Evolutionary conservation across 495 filamentous ascomycete genomes (phyloP).

Genomic region (Bombardia bombarda): DNA sequence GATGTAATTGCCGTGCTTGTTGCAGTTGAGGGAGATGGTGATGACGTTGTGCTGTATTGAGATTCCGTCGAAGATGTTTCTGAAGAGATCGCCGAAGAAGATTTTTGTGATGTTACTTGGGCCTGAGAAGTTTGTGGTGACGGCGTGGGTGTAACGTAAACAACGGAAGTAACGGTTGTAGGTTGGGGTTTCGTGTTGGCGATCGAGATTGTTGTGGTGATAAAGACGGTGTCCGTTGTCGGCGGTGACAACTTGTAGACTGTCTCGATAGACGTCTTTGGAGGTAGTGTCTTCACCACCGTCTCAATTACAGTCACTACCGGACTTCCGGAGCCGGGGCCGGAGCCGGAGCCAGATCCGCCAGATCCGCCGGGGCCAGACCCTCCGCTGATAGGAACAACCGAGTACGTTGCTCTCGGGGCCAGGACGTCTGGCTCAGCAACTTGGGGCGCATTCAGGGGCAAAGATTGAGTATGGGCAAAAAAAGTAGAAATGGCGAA

Average conservation of each 20-base stretch:
- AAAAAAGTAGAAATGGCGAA: constrained; percentile 3
- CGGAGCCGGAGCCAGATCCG: constrained; percentile 12
- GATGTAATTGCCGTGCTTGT: neutral
- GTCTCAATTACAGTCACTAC: constrained; percentile 13
- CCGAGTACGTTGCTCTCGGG: constrained; percentile 21
- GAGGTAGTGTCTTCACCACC: constrained; percentile 9
- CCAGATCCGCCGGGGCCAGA: constrained; percentile 5
- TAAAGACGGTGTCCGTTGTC: constrained; percentile 9
- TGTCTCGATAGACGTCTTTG: constrained; percentile 9
- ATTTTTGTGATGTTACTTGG: neutral
- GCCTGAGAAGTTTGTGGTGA: neutral
- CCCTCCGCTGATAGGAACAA: constrained; percentile 22
- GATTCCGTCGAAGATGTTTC: constrained; percentile 1
- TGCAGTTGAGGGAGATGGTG: neutral
- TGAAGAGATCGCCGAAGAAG: constrained; percentile 1
- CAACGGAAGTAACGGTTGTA: constrained; percentile 8
- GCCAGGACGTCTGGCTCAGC: constrained; percentile 1
- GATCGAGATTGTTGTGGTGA: constrained; percentile 12
- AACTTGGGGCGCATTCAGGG: constrained; percentile 7
- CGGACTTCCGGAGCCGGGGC: constrained; percentile 1
- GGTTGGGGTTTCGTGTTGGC: constrained; percentile 9
- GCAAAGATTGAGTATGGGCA: constrained; percentile 4
- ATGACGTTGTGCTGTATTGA: neutral
- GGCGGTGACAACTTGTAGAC: constrained; percentile 5
- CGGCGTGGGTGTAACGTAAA: neutral